Evolutionary conservation across 2,329 filamentous ascomycete genomes (phyloP), one percentile per base, ranked within the genome.

Genomic region (Thelonectria blattea): DNA sequence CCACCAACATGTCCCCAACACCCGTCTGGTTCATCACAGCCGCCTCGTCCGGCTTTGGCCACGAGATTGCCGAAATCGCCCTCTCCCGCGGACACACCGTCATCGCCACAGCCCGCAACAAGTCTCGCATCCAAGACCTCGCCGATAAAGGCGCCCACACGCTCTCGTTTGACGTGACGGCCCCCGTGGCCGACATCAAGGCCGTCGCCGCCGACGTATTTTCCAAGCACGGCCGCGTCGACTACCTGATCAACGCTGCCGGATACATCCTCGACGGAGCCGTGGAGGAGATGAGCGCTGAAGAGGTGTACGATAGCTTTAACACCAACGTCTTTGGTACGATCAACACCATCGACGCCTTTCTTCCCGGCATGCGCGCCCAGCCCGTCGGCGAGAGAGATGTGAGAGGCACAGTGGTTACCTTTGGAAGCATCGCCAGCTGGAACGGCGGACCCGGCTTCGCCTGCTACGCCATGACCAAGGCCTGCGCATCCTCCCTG

Each of bases 301-400:
- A 77, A 37, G 78, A 81, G 61, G 66, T 77, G 22, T 72, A 71
- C 11, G 68, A 73, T 3, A 64, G 70, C 11, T 84, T 83, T 69
- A 77, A 81, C 66, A 83, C 82, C 32, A 86, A 87, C 57, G 80
- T 86, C 30, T 82, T 85, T 62, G 84, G 83, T 3, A 71, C 75
- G 8, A 69, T 84, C 52, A 83, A 81, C 57, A 76, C 83, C 1
- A 76, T 79, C 27, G 78, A 80, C 6, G 80, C 82, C 0, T 78
- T 83, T 5, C 65, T 83, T 0, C 81, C 81, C 0, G 74, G 80
- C 4, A 74, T 87, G 58, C 79, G 83, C 12, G 72, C 69, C 11
- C 76, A 78, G 54, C 39, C 61, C 1, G 2, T 69, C 4, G 72
- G 68, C 0, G 73, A 70, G 3, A 59, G 66, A 30, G 72, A 65